A percentile compares a stretch with the other conserved stretches of the same genome.
Conservation (phyloP, 148 eudicot genomes). For the Amaranthus cruentus region DNA sequence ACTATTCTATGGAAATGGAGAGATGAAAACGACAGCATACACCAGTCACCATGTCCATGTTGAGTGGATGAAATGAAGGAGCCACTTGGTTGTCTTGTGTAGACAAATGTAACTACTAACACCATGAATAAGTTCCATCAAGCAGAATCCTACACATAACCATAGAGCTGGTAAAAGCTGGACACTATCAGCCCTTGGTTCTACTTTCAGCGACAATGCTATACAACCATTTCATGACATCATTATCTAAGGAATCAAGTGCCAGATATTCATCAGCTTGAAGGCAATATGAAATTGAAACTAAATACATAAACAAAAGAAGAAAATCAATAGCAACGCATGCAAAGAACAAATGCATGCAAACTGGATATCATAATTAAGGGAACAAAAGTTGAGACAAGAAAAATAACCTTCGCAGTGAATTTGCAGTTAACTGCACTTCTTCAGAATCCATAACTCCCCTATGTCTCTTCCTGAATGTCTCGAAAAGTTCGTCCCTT, state of each 20-base stretch:
- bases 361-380: background rate
- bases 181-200: background rate
- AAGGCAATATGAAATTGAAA: background rate
- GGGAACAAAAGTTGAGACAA: background rate
- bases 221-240: background rate
- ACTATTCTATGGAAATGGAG: background rate
- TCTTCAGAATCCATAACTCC: conserved; percentile 95
- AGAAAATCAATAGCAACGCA: background rate
- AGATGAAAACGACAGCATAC: background rate
- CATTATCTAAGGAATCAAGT: background rate
- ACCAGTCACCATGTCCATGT: background rate
- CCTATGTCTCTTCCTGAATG: conserved; percentile 91
- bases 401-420: conserved; percentile 68
- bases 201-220: background rate
- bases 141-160: background rate
- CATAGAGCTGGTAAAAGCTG: background rate
- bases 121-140: background rate
- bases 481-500: conserved; percentile 93
- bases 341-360: background rate
- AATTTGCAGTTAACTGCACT: conserved; percentile 88
- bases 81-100: background rate
- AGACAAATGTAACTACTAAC: background rate
- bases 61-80: background rate
- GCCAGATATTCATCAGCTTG: background rate
- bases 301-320: background rate